Base-by-base conservation (phyloP, 164 flowering plant species). In the Taxillus chinensis region DNA sequence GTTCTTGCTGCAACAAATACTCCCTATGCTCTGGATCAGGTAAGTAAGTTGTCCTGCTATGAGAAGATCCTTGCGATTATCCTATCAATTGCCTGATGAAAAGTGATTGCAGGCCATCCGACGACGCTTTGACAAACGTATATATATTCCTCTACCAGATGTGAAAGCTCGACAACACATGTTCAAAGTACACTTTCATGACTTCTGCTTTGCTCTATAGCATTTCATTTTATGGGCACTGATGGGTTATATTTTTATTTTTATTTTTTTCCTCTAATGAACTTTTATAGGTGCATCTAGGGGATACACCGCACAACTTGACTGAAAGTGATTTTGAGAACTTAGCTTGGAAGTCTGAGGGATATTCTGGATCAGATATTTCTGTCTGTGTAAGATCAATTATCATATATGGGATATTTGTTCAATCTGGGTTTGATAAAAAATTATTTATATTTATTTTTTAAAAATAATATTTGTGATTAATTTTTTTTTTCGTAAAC, bases 1-100 rank as follows among this genome's bases (percentile, higher is more conserved):
- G 96, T 91, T 76, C 95, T 95, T 74, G 99, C 99, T 50, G 97
- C 99, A 41, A 95, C 99, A 65, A 95, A 95, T 79, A 95, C 99
- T 64, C 99, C 99, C 41, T 95, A 95, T 82, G 82, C 99, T 62
- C 73, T 95, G 38, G 99, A 95, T 77, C 99, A 95, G 96, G 99
- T 95, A 67, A 65, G 50, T 15, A 12, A 45, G 0, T 27, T 27
- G 27, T 27, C 27, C 27, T 27, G 45, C n/a, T 40, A 13, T 49
- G 10, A 57, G n/a, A 9, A 37, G 7, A 48, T 40, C 1, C 9
- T 46, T 43, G 45, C 41, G 41, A 42, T 39, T 49, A 38, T 38
- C 27, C 50, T 5, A 0, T 17, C 59, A 12, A 13, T 59, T 45
- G 49, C 27, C 62, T 71, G 56, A 74, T 12, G 43, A 9, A 38